phyloP scores from a whole-genome alignment of 768 basidiomycete genomes.

The Saitozyma podzolica region DNA sequence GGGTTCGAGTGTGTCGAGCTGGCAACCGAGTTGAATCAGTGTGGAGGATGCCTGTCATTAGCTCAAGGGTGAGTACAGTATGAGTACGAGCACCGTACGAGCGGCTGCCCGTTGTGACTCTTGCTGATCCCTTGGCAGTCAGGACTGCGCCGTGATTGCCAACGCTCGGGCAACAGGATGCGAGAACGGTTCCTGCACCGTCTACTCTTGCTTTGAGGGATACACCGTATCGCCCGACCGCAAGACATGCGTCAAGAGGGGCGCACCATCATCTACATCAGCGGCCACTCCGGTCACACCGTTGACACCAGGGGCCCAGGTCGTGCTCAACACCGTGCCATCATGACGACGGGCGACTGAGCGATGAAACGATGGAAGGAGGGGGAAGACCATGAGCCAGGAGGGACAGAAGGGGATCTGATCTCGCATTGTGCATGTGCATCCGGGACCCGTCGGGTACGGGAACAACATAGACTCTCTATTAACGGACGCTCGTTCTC shows the following conservation, averaged over 20 bases:
- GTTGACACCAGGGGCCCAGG: neutral
- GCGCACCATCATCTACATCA: slow-evolving; percentile 7
- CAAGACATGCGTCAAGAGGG: slow-evolving; percentile 40
- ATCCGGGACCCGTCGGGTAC: too few species aligned
- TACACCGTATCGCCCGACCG: slow-evolving; percentile 47
- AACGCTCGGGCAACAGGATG: slow-evolving; percentile 47
- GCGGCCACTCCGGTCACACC: slow-evolving; percentile 37
- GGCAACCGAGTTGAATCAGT: slow-evolving; percentile 49
- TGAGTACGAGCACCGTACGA: slow-evolving; percentile 24
- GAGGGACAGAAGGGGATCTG: too few species aligned
- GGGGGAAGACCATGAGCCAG: too few species aligned
- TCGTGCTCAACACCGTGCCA: too few species aligned
- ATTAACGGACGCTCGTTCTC: too few species aligned
- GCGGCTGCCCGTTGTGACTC: too few species aligned
- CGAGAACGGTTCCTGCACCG: slow-evolving; percentile 39
- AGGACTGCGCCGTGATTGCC: slow-evolving; percentile 48
- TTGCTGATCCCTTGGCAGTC: slow-evolving; percentile 25
- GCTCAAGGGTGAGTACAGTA: slow-evolving; percentile 50
- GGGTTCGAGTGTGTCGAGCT: slow-evolving; percentile 53
- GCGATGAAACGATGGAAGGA: too few species aligned
- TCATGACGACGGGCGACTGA: too few species aligned
- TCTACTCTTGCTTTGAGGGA: slow-evolving; percentile 48
- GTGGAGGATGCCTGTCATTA: slow-evolving; percentile 51
- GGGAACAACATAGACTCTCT: too few species aligned
- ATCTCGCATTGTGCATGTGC: too few species aligned